Base-by-base conservation (phyloP, 257 asterid species). In the Solanum virginianum region DNA sequence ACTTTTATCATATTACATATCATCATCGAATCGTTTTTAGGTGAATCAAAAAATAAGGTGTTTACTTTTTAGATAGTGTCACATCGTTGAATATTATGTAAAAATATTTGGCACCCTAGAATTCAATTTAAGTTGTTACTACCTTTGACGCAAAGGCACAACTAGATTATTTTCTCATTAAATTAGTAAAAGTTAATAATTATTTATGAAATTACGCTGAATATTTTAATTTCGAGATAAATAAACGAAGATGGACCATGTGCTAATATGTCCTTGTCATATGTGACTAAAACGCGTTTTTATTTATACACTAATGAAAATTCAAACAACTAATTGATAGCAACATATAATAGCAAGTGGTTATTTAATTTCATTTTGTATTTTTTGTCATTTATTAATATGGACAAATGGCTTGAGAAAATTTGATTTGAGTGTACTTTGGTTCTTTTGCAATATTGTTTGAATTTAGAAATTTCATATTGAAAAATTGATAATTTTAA, bases 281-380 rank as follows among this genome's bases (percentile, higher is more conserved):
- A 51, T 24, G 47, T 10, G 43, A 49, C 82, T 51, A 74, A 77
- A 51, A 77, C 82, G 82, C 63, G 82, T 24, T 47, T 72, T 72
- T 75, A 11, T 49, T 14, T 75, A 16, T 15, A 29, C 22, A 65
- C 14, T 15, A 77, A 77, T 3, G 0, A n/a, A 20, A n/a, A n/a
- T 59, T 14, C 14, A 75, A 22, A 49, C 82, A 75, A 75, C 82
- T 77, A 77, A 15, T 49, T 51, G 82, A 77, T 77, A 77, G 63
- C 63, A 77, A 77, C 63, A 24, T 24, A 72, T 43, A 41, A 41
- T 43, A n/a, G 1, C 47, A 51, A 77, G 82, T 77, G 6, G 47
- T 17, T 26, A 17, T 74, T 74, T 45, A 36, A 69, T 9, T 29
- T 69, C 16, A 26, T 51, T 51, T 51, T 77, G 82, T 49, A 77